Evolutionary conservation across 495 filamentous ascomycete genomes (phyloP), one percentile per base, ranked within the genome.

Genomic region (Aspergillus kassunensis): DNA sequence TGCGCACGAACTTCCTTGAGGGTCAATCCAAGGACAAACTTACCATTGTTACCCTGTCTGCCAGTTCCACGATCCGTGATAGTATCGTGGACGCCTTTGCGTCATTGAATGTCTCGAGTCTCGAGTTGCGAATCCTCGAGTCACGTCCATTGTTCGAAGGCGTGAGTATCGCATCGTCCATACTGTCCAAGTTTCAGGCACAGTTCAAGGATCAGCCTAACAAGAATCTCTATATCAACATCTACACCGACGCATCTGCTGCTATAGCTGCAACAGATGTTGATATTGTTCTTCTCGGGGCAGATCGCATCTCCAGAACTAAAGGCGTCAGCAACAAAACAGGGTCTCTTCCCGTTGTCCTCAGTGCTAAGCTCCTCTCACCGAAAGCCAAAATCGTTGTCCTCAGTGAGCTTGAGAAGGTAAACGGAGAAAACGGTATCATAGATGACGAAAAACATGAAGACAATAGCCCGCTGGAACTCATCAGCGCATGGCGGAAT

Each of bases 91-190:
- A 69, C 19, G 62, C 65, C 9, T 65, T 61, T 23, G 56, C 47
- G 0, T 48, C 60, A 2, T 37, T 66, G 3, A 56, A 64, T 0
- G 51, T 70, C 3, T 23, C 54, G 0, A 65, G 58, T 7, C 60
- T 87, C 21, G 78, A 83, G 37, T 55, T 87, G 16, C 77, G 70
- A 4, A 64, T 88, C 18, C 70, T 88, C 1, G 85, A 88, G 51
- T 87, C 85, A 6, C 73, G 85, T 3, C 86, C 85, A 0, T 69
- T 82, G 6, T 85, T 69, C 54, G 85, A 89, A 66, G 85, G 85
- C 10, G 79, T 80, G 6, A 74, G 69, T 11, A 64, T 86, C 23
- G 78, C 79, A 2, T 69, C 71, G 1, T 70, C 69, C 0, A 41
- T 87, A 1, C 55, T 80, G 0, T 56, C 65, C 1, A 51, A 56